These are phyloP conservation scores for Erythrophleum ivorense DNA, from an alignment of 331 rosid genomes.

Conservation along the genomic window DNA sequence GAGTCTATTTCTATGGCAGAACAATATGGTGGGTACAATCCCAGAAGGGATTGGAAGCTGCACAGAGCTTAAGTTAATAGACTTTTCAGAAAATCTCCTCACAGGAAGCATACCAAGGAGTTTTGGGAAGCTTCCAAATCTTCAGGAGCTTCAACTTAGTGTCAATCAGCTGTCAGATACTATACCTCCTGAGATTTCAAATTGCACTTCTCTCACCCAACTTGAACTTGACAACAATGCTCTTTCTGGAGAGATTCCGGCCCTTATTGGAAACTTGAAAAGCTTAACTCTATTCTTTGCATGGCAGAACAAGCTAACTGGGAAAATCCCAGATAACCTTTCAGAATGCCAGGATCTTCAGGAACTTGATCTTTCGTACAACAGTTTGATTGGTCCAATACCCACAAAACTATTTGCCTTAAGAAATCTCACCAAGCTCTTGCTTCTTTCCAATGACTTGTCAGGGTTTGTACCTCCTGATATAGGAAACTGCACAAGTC, in stretches of 20 bases:
- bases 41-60: conserved; percentile 81
- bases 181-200: conserved; percentile 76
- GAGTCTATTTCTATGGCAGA: conserved; percentile 79
- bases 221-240: conserved; percentile 86
- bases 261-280: conserved; percentile 69
- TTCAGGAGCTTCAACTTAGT: conserved; percentile 86
- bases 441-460: conserved; percentile 75
- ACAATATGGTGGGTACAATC: conserved; percentile 72
- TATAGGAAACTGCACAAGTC: conserved; percentile 79
- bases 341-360: conserved; percentile 71
- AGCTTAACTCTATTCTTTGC: conserved; percentile 72
- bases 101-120: conserved; percentile 83
- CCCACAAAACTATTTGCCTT: conserved; percentile 67
- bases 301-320: conserved; percentile 85
- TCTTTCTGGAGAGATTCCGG: conserved; percentile 77
- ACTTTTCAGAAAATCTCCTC: conserved; percentile 79
- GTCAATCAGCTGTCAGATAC: conserved; percentile 74
- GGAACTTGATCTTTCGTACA: conserved; percentile 83
- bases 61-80: conserved; percentile 65
- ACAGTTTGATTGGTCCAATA: conserved; percentile 70
- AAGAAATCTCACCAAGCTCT: conserved; percentile 74
- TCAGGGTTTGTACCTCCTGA: conserved; percentile 90
- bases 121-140: conserved; percentile 67
- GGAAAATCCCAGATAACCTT: conserved; percentile 79
- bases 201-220: conserved; percentile 65